Conservation (phyloP, 345 rosid genomes). For the Bruguiera parviflora region DNA sequence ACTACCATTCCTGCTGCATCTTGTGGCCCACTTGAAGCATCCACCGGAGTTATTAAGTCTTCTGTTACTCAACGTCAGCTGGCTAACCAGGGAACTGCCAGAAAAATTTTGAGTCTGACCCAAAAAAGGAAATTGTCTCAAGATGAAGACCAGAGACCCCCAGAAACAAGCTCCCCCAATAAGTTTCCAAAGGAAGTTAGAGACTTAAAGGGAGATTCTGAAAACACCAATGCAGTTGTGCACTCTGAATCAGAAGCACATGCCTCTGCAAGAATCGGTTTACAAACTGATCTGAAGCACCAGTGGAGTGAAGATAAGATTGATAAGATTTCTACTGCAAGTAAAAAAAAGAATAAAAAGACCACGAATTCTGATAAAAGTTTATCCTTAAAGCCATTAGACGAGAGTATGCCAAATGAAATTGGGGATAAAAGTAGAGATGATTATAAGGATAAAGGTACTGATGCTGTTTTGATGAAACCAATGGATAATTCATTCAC, state of each 20-base stretch:
- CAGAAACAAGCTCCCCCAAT: constrained; percentile 36
- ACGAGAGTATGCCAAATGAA: constrained; percentile 35
- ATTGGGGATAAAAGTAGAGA: constrained; percentile 29
- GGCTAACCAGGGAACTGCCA: constrained; percentile 21
- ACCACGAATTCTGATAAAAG: constrained; percentile 33
- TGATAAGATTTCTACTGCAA: constrained; percentile 34
- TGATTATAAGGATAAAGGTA: constrained; percentile 13
- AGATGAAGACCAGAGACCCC: constrained; percentile 39
- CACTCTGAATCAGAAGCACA: constrained; percentile 39
- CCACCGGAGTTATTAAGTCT: constrained; percentile 21
- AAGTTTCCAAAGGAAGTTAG: constrained; percentile 30
- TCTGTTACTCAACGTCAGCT: constrained; percentile 21
- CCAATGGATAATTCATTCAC: constrained; percentile 23
- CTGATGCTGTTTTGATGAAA: constrained; percentile 27
- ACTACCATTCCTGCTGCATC: constrained; percentile 31
- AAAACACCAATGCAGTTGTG: constrained; percentile 23
- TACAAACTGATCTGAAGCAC: constrained; percentile 32
- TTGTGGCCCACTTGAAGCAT: constrained; percentile 10
- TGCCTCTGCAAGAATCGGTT: constrained; percentile 26
- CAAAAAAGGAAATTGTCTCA: constrained; percentile 55
- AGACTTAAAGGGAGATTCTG: constrained; percentile 24
- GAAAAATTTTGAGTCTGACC: constrained; percentile 29
- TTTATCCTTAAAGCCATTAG: constrained; percentile 28
- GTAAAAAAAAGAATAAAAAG: constrained; percentile 53
- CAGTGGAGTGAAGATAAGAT: constrained; percentile 33